Conservation (phyloP, 441 rosid genomes). For the Eutrema salsugineum region DNA sequence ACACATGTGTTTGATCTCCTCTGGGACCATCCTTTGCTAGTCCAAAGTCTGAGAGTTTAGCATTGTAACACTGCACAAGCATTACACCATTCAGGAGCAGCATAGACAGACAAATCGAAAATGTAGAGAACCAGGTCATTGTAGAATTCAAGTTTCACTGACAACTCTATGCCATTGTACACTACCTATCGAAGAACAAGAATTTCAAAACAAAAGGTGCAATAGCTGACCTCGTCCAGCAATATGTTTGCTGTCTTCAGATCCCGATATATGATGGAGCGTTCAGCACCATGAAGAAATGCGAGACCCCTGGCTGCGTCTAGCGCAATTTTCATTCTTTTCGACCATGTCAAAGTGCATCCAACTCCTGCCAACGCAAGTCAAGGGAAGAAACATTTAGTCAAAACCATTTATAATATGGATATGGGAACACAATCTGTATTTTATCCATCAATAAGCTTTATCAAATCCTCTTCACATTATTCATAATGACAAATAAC, state of each 20-base stretch:
- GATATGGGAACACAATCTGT: not conserved
- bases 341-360: constrained; percentile 87
- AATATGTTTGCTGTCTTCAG: constrained; percentile 97
- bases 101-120: not conserved
- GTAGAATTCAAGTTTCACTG: not conserved
- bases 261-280: constrained; percentile 92
- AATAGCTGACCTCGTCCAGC: constrained; percentile 58
- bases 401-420: not conserved
- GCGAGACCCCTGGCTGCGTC: constrained; percentile 96
- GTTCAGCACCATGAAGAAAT: constrained; percentile 90
- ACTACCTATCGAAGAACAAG: not conserved
- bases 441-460: not conserved
- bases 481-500: not conserved
- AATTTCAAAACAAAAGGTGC: constrained; percentile 1
- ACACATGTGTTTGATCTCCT: constrained; percentile 99
- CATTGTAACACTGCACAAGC: constrained; percentile 68
- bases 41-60: constrained; percentile 98
- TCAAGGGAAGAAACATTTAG: not conserved
- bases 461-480: not conserved
- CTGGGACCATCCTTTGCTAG: constrained; percentile 99
- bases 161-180: not conserved
- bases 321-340: constrained; percentile 90
- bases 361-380: constrained; percentile 46
- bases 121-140: not conserved
- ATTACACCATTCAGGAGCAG: constrained; percentile 24